A percentile compares a stretch with the other conserved stretches of the same genome.
phyloP scores from a whole-genome alignment of 371 early-diverging fungal genomes.

The Conidiobolus incongruus region DNA sequence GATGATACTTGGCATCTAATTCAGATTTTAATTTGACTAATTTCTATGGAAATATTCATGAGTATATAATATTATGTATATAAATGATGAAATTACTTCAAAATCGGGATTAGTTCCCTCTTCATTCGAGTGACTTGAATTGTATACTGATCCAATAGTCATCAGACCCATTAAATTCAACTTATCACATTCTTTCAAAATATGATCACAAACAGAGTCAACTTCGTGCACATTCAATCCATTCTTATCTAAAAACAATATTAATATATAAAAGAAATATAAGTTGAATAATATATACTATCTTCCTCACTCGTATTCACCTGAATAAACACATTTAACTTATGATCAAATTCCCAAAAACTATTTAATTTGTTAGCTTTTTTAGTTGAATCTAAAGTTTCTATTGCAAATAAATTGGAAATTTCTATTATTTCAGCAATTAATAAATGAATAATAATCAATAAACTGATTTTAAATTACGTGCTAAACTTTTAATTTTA shows the following conservation, averaged over 20 bases:
- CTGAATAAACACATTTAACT: constrained; percentile 62
- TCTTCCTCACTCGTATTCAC: constrained; percentile 87
- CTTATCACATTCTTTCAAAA: constrained; percentile 34
- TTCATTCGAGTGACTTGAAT: constrained; percentile 23
- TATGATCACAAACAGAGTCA: constrained; percentile 25
- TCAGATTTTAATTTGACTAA: not conserved
- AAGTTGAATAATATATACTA: constrained; percentile 14
- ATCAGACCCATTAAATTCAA: constrained; percentile 66
- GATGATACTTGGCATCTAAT: not conserved
- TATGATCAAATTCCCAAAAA: constrained; percentile 20
- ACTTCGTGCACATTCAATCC: constrained; percentile 1
- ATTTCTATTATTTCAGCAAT: constrained; percentile 19
- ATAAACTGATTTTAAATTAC: constrained; percentile 7
- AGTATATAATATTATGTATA: not conserved
- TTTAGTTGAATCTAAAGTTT: constrained; percentile 67
- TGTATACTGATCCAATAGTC: constrained; percentile 56
- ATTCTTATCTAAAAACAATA: constrained; percentile 39
- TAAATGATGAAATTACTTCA: constrained; percentile 16
- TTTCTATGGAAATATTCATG: not conserved
- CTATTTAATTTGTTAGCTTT: constrained; percentile 65
- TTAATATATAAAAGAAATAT: constrained; percentile 27
- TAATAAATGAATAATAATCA: not conserved
- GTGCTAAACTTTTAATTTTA: constrained; percentile 72
- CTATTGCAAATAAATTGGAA: constrained; percentile 72
- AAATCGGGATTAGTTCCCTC: constrained; percentile 70